Evolutionary conservation across 768 basidiomycete genomes (phyloP), one percentile per base, ranked within the genome.

Genomic region (Mycena alexandri): DNA sequence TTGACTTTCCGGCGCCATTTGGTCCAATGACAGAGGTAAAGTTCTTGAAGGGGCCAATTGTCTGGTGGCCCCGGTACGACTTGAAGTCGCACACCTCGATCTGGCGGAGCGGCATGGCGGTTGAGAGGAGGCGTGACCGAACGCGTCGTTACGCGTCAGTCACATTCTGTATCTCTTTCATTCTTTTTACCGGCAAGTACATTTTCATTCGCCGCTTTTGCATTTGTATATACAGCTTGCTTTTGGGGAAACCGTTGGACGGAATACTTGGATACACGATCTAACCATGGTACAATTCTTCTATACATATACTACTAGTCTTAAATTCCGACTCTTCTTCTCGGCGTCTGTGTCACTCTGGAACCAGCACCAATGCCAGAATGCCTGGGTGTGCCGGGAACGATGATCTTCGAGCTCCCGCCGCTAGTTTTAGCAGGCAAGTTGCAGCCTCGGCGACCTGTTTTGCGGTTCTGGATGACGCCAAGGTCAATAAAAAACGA

Each of bases 1-100:
- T 99, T 12, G 95, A 97, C 77, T 99, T 99, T 66, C 98, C 98
- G 0, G 97, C 95, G 63, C 98, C 97, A 91, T 99, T 99, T 41
- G 98, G 97, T 22, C 98, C 98, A 73, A 99, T 98, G 61, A 98
- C 86, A 13, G 95, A 97, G 0, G 97, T 96, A 80, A 99, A 99
- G 74, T 91, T 90, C 81, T 87, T 89, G 82, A 96, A 96, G 1
- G 95, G 95, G 0, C 95, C 96, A 53, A 96, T 94, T 33, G 88
- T 87, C 77, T 95, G 93, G 76, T 93, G 91, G 43, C 91, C 90
- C 65, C 92, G 86, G 77, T 99, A 99, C 0, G 95, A 98, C 82
- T 99, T 99, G 86, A 99, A 98, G 87, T 98, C 93, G 81, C 88
- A 94, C 44, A 98, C 81, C 81, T 98, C 96, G 63, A 99, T 93